Percentiles rank a stretch among this genome's conserved stretches.
These are phyloP conservation scores for Isabelozyma pseudorhagii DNA, from an alignment of 805 yeast genomes.

Conservation along the genomic window DNA sequence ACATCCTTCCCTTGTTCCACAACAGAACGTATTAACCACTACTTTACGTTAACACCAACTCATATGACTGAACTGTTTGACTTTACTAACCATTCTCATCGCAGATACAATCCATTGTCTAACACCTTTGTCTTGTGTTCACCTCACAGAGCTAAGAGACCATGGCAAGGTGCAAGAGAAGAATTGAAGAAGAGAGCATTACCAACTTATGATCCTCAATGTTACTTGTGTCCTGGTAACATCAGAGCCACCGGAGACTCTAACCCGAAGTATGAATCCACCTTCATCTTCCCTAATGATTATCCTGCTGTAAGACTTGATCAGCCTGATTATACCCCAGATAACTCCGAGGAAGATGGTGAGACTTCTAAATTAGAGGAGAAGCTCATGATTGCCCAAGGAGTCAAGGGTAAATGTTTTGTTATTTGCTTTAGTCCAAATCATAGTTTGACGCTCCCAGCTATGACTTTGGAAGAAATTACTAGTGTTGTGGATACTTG, in stretches of 20 bases:
- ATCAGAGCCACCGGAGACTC: slow-evolving; percentile 56
- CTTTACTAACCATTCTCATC: slow-evolving; percentile 59
- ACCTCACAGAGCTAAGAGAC: slow-evolving; percentile 75
- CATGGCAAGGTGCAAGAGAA: slow-evolving; percentile 79
- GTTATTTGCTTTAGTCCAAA: slow-evolving; percentile 74
- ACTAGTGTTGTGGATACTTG: slow-evolving; percentile 55
- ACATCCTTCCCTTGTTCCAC: neutral
- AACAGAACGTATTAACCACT: no score
- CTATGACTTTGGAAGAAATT: slow-evolving; percentile 48
- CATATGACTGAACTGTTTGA: slow-evolving; percentile 34
- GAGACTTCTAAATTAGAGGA: slow-evolving; percentile 25
- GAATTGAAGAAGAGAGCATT: slow-evolving; percentile 34
- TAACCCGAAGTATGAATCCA: slow-evolving; percentile 56
- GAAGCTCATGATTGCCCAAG: slow-evolving; percentile 49
- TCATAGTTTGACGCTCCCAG: slow-evolving; percentile 64
- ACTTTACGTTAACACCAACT: neutral
- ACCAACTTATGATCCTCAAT: slow-evolving; percentile 59
- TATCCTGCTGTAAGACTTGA: slow-evolving; percentile 64
- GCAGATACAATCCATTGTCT: slow-evolving; percentile 69
- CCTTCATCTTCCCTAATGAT: slow-evolving; percentile 65
- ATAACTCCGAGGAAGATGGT: slow-evolving; percentile 9
- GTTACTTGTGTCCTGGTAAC: slow-evolving; percentile 75
- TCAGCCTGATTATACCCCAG: slow-evolving; percentile 44
- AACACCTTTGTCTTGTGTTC: slow-evolving; percentile 68
- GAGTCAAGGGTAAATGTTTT: slow-evolving; percentile 64